These are phyloP conservation scores for Rhizomucor pusillus DNA, from an alignment of 371 early-diverging fungal species.

Conservation along the genomic window DNA sequence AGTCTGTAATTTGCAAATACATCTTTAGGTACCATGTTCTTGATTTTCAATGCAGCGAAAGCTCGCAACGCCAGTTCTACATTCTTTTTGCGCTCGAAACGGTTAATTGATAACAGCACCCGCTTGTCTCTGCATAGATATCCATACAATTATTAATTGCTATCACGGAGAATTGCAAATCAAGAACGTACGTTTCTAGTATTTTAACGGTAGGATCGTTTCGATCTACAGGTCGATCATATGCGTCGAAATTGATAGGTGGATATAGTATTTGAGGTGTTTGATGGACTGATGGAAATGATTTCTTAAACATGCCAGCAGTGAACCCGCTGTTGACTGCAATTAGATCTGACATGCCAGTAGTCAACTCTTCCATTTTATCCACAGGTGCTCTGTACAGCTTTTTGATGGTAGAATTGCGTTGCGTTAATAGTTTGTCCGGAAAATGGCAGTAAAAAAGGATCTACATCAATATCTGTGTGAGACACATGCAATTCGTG, in stretches of 20 bases:
- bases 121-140: conserved; percentile 26
- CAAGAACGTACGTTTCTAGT: conserved; percentile 56
- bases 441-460: conserved; percentile 98
- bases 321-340: conserved; percentile 93
- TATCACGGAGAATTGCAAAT: too few species aligned
- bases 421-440: conserved; percentile 77
- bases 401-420: conserved; percentile 60
- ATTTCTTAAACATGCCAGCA: conserved; percentile 63
- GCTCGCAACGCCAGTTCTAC: conserved; percentile 80
- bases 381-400: conserved; percentile 86
- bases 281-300: conserved; percentile 64
- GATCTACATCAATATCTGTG: conserved; percentile 38
- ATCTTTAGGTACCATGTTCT: conserved; percentile 12
- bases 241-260: conserved; percentile 73
- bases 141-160: background rate
- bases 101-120: conserved; percentile 78
- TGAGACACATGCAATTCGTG: background rate
- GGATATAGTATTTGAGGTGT: conserved; percentile 82
- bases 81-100: conserved; percentile 95
- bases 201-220: conserved; percentile 52
- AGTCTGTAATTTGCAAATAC: conserved; percentile 51
- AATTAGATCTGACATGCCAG: conserved; percentile 78
- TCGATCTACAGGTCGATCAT: conserved; percentile 58
- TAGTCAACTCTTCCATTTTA: conserved; percentile 81
- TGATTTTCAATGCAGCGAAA: conserved; percentile 53